Percentiles rank a stretch among this genome's conserved stretches.
These are phyloP conservation scores for Dendryphion nanum DNA, from an alignment of 2,329 filamentous ascomycete genomes.

Conservation along the genomic window DNA sequence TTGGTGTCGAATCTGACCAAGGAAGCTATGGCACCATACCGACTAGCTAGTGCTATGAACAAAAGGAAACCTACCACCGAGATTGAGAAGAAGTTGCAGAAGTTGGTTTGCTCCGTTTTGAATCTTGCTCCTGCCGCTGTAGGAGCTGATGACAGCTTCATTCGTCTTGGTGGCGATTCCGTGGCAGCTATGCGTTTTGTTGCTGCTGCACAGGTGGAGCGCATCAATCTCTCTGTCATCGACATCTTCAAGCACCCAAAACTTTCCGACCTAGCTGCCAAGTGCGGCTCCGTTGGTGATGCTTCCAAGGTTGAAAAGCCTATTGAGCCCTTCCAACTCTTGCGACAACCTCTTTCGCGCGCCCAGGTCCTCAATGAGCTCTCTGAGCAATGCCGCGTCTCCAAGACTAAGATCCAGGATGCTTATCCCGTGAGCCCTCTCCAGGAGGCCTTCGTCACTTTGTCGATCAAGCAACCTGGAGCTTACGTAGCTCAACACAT, in stretches of 20 bases:
- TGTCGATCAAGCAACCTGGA: conserved; percentile 48
- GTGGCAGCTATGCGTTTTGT: conserved; percentile 32
- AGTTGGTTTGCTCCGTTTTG: conserved; percentile 27
- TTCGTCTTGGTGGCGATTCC: conserved; percentile 32
- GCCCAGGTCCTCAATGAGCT: conserved; percentile 19
- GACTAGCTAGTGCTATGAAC: conserved; percentile 24
- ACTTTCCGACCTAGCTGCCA: conserved; percentile 28
- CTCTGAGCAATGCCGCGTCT: conserved; percentile 19
- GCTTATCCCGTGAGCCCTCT: conserved; percentile 43
- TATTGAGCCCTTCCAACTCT: conserved; percentile 22
- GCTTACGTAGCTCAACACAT: conserved; percentile 51
- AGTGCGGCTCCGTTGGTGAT: conserved; percentile 10
- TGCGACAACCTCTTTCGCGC: conserved; percentile 9
- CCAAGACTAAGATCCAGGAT: conserved; percentile 34
- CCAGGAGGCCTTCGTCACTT: conserved; percentile 47
- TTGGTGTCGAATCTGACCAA: conserved; percentile 26
- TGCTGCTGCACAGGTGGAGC: conserved; percentile 24
- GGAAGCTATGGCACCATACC: conserved; percentile 29
- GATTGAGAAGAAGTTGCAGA: conserved; percentile 31
- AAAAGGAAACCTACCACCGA: conserved; percentile 27
- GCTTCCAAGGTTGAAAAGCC: conserved; percentile 6
- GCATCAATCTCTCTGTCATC: conserved; percentile 26
- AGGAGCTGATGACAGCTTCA: conserved; percentile 34
- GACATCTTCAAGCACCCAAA: conserved; percentile 33
- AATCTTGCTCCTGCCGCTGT: conserved; percentile 23